These are phyloP conservation scores for Cudoniella acicularis DNA, from an alignment of 495 filamentous ascomycete species.

Conservation along the genomic window DNA sequence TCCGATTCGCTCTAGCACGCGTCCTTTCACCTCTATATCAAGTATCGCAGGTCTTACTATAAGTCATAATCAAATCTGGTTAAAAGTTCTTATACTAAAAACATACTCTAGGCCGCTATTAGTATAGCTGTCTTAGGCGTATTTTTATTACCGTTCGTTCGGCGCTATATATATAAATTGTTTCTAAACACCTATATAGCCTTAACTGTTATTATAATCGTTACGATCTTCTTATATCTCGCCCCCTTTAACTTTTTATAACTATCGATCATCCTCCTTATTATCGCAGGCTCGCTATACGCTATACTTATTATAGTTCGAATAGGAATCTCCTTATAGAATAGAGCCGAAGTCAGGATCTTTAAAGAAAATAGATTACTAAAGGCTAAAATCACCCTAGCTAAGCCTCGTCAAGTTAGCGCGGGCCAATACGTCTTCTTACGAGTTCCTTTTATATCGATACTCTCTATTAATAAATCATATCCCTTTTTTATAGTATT, in stretches of 20 bases:
- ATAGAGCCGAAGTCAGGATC: slow-evolving; percentile 12
- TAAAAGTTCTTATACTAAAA: slow-evolving; percentile 16
- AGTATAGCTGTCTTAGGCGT: slow-evolving; percentile 15
- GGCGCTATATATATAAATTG: slow-evolving; percentile 10
- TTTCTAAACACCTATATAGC: slow-evolving; percentile 11
- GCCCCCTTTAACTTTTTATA: too few species aligned
- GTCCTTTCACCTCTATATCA: slow-evolving; percentile 14
- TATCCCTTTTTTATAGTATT: slow-evolving; percentile 13
- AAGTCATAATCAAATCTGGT: slow-evolving; percentile 20
- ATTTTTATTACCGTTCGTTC: slow-evolving; percentile 16
- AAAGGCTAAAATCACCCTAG: slow-evolving; percentile 8
- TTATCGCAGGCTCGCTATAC: too few species aligned
- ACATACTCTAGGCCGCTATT: slow-evolving; percentile 15
- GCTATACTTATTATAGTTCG: too few species aligned
- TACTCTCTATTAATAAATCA: slow-evolving; percentile 9
- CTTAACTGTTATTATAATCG: too few species aligned
- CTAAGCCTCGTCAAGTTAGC: slow-evolving; percentile 7
- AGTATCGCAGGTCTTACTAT: slow-evolving; percentile 18
- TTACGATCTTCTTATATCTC: too few species aligned
- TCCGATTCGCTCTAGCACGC: slow-evolving; percentile 10
- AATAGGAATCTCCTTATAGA: too few species aligned
- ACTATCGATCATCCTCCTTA: too few species aligned
- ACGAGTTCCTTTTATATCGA: slow-evolving; percentile 9
- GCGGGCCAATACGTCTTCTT: slow-evolving; percentile 13
- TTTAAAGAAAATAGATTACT: slow-evolving; percentile 13